Base-by-base conservation (phyloP, 352 stramenopile genomes). In the Globisporangium spiculum region DNA sequence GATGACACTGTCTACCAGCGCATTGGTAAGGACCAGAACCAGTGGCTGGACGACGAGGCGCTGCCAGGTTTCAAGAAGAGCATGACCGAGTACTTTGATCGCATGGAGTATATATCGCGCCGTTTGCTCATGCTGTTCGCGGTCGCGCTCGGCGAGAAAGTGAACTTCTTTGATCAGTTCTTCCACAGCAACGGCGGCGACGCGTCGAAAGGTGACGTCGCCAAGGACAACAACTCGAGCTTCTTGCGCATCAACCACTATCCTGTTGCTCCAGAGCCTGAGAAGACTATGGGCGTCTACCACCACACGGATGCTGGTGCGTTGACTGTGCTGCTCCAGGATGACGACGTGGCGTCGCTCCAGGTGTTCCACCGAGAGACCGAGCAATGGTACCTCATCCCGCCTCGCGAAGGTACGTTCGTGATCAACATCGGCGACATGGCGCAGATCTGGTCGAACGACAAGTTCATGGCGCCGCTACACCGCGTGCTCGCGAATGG, bases 161-260 rank as follows among this genome's bases (percentile, higher is more conserved):
- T 74, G 3, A 74, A 73, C 30, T 88, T 87, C 66, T 83, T 92
- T 26, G 79, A 91, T 63, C 72, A 86, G 59, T 90, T 89, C 58
- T 92, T 87, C 63, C 72, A 76, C 12, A 74, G 62, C 3, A 56
- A 73, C 14, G 65, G 54, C n/a, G 55, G 34, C 16, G 36, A 65
- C 24, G 54, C 55, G 2, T 27, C 38, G n/a, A 69, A 66, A 27
- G 52, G 27, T 16, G 59, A 18, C 16, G 58, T 66, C 4, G 60
- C 14, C 2, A 63, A 57, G 20, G 55, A 54, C 61, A 70, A 73
- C 50, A 95, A 98, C 74, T 97, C 90, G 24, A 96, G 83, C 53
- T 97, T 97, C 68, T 68, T 98, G 66, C 79, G 95, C 41, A 73
- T 97, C 44, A 98, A 98, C 70, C 89, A 97, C 73, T 98, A 98